Conservation (phyloP, 75 land plant genomes). For the Picea glauca region DNA sequence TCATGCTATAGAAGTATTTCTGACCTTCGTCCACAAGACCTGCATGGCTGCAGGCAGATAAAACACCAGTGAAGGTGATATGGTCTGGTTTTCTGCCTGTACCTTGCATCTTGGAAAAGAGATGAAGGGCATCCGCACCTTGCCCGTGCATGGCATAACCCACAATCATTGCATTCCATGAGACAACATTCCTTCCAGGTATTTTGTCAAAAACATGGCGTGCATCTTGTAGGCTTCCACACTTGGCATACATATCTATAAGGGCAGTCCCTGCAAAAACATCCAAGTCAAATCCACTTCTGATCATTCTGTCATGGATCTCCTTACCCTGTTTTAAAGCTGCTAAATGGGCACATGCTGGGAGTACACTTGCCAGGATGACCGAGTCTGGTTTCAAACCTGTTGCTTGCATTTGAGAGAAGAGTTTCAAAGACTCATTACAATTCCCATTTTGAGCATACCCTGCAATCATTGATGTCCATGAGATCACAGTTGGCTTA, state of each 20-base stretch:
- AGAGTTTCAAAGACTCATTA: conserved; percentile 14
- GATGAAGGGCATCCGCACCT: conserved; percentile 5
- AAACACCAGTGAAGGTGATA: conserved; percentile 8
- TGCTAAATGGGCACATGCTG: conserved; percentile 23
- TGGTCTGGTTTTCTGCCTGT: conserved; percentile 11
- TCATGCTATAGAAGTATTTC: conserved; percentile 10
- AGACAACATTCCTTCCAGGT: conserved; percentile 4
- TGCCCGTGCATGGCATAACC: conserved; percentile 16
- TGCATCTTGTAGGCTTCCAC: conserved; percentile 8
- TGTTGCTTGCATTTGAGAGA: conserved; percentile 15
- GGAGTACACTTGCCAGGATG: conserved; percentile 16
- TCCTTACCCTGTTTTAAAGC: conserved; percentile 13
- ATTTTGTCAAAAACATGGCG: conserved; percentile 15
- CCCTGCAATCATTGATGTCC: conserved; percentile 28
- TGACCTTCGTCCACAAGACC: conserved; percentile 12
- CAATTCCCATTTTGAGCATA: conserved; percentile 21
- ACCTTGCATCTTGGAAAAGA: conserved; percentile 13
- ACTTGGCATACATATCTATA: conserved; percentile 17
- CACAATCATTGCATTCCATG: conserved; percentile 14
- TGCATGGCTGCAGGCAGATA: conserved; percentile 15
- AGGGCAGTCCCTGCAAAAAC: conserved; percentile 15
- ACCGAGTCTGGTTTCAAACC: conserved; percentile 15
- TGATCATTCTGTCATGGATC: neutral
- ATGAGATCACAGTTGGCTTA: conserved; percentile 18
- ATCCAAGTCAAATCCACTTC: neutral